Evolutionary conservation across 2,329 filamentous ascomycete genomes (phyloP), one percentile per base, ranked within the genome.

Genomic region (Didymosphaeria variabile): DNA sequence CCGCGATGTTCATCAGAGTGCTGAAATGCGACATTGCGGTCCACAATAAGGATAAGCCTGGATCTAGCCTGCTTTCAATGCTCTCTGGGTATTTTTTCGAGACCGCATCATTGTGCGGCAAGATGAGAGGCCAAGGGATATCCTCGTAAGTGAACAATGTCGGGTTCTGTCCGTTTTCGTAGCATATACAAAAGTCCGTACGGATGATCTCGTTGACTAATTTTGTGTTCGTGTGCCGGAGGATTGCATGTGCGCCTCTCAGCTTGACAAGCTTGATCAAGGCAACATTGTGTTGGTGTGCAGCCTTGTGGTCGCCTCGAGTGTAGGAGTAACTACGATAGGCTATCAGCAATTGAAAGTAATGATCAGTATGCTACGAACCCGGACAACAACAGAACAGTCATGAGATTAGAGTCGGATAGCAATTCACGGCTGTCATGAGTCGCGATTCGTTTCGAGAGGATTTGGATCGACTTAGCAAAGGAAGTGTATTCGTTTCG

Each of bases 171-270:
- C 51, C 51, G 15, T 21, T 53, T 53, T 53, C 51, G 21, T 42
- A 53, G 36, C 36, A 42, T 7, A 53, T 53, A 21, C 51, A 53
- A 10, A 53, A 53, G 38, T 53, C 51, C 6, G 51, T 53, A 8
- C 51, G 51, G n/a, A 53, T 42, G 12, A 53, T 44, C 36, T 53
- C 51, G 3, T 23, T 42, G 12, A 53, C 51, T 10, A 42, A 12
- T 5, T 42, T 53, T 31, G 3, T 53, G 15, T 42, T 29, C 7
- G 13, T 10, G 6, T 42, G 12, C 1, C 21, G 36, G 19, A 53
- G 23, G 17, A 42, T n/a, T 15, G 10, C 21, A 17, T 31, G 23
- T 31, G 23, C 36, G 36, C 51, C 51, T 23, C 31, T 42, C 13
- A 53, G 23, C 5, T 34, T n/a, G 2, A 53, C 38, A 19, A 53